A percentile compares a stretch with the other conserved stretches of the same genome.
phyloP scores from a whole-genome alignment of 352 stramenopile species.

The Aphanomyces stellatus region DNA sequence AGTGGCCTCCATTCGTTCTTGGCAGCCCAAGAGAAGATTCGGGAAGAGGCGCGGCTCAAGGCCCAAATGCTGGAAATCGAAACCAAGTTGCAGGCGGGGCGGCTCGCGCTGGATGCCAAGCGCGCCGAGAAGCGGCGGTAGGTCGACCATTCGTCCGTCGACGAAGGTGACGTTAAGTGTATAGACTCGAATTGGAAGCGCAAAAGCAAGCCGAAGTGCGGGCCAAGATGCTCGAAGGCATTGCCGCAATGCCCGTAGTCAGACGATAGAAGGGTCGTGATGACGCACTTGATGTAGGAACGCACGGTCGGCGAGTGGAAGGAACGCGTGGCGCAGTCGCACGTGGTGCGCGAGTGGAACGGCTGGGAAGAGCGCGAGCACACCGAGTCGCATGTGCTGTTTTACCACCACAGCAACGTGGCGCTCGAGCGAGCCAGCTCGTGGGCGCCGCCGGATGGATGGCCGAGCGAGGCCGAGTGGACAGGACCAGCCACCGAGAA shows the following conservation, averaged over 20 bases:
- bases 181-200: slow-evolving; percentile 6
- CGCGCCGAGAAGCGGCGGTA: slow-evolving; percentile 17
- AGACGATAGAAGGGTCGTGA: neutral
- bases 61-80: slow-evolving; percentile 29
- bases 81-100: slow-evolving; percentile 11
- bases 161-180: neutral
- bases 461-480: slow-evolving; percentile 21
- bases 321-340: slow-evolving; percentile 33
- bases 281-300: neutral
- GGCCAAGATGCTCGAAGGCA: neutral
- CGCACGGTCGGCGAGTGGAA: slow-evolving; percentile 37
- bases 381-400: slow-evolving; percentile 43
- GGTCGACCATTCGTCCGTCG: neutral
- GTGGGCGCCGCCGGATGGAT: slow-evolving; percentile 41
- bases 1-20: slow-evolving; percentile 13
- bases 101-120: slow-evolving; percentile 14
- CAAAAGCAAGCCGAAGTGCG: neutral
- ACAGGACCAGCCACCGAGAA: neutral
- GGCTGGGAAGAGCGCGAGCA: slow-evolving; percentile 58
- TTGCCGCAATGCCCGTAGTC: slow-evolving; percentile 1
- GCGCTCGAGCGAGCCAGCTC: slow-evolving; percentile 35
- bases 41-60: slow-evolving; percentile 55
- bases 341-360: slow-evolving; percentile 36
- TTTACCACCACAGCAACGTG: slow-evolving; percentile 58
- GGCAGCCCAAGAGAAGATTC: slow-evolving; percentile 31